Evolutionary conservation across 2,329 filamentous ascomycete genomes (phyloP).

Genomic region (Fusarium solani-melongenae): DNA sequence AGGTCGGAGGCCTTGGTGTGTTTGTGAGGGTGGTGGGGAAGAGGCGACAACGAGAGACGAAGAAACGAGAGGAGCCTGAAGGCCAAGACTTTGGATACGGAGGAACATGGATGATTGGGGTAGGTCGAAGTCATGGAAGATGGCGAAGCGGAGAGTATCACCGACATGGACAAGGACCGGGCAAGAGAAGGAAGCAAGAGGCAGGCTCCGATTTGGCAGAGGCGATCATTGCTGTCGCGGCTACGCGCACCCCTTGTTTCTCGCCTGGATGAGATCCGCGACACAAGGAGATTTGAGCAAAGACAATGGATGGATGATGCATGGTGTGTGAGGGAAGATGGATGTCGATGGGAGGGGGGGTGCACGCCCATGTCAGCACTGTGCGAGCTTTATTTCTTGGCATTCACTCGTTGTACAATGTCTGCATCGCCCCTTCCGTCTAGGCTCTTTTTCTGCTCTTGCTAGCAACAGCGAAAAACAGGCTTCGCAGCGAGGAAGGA

Average conservation of each 20-base stretch:
- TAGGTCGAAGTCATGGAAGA: constrained; percentile 25
- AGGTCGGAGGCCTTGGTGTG: constrained; percentile 6
- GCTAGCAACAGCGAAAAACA: neutral
- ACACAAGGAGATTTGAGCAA: constrained; percentile 13
- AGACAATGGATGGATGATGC: constrained; percentile 9
- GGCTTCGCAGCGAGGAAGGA: neutral
- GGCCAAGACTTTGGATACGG: constrained; percentile 37
- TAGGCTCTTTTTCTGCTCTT: neutral
- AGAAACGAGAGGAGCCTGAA: constrained; percentile 23
- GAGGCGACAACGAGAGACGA: neutral
- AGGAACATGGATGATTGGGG: constrained; percentile 39
- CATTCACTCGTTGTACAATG: neutral
- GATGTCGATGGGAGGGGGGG: neutral
- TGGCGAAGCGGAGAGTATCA: constrained; percentile 26
- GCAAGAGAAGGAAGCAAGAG: constrained; percentile 15
- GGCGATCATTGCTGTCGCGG: constrained; percentile 15
- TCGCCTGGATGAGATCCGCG: constrained; percentile 9
- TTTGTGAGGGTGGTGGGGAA: constrained; percentile 21
- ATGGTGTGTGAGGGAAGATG: neutral
- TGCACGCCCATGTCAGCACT: neutral
- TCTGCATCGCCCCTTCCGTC: neutral
- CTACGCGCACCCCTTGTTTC: constrained; percentile 34
- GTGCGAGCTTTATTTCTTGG: neutral
- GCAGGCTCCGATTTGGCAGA: constrained; percentile 28
- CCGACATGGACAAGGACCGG: constrained; percentile 18